Evolutionary conservation across 495 filamentous ascomycete genomes (phyloP), one percentile per base, ranked within the genome.

Genomic region (Pseudomonodictys pantanalensis): DNA sequence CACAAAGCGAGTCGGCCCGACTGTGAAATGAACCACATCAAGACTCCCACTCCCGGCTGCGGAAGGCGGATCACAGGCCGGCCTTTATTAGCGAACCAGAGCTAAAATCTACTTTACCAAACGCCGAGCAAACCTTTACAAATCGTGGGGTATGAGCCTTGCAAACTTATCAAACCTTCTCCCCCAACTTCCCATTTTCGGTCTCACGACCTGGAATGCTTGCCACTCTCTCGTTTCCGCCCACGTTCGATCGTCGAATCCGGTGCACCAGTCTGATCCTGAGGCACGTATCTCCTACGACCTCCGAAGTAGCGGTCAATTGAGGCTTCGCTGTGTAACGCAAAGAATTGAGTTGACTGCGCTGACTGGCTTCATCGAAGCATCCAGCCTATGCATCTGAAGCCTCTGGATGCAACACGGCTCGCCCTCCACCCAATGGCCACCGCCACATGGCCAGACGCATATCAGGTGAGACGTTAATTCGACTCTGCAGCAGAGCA

Each of bases 91-190:
- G n/a, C n/a, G n/a, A n/a, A n/a, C n/a, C n/a, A n/a, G n/a, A n/a
- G n/a, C n/a, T n/a, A n/a, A n/a, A n/a, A 44, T 17, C 54, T 45
- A 48, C 25, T 56, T 62, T 54, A 62, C 46, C 58, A 62, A 62
- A 51, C 9, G 23, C 8, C 30, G 29, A 15, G 8, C 28, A 62
- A 56, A 24, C 22, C 58, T 50, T 62, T 62, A 62, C 58, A 62
- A 62, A 62, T 62, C 58, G 58, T 62, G 58, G 58, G 58, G 58
- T 62, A 26, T 2, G 5, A n/a, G 38, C 15, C 38, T n/a, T 23
- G 32, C 43, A 7, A 7, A 46, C 43, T 46, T 46, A 46, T 46
- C 43, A 46, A 22, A 10, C 43, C 22, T 22, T 44, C 43, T 23
- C 22, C 5, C 6, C 43, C 18, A 24, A 7, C 43, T 46, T 46